A percentile compares a stretch with the other conserved stretches of the same genome.
Evolutionary conservation across 1,284 basidiomycete species (phyloP).

Genomic region (Marasmius fiardii): DNA sequence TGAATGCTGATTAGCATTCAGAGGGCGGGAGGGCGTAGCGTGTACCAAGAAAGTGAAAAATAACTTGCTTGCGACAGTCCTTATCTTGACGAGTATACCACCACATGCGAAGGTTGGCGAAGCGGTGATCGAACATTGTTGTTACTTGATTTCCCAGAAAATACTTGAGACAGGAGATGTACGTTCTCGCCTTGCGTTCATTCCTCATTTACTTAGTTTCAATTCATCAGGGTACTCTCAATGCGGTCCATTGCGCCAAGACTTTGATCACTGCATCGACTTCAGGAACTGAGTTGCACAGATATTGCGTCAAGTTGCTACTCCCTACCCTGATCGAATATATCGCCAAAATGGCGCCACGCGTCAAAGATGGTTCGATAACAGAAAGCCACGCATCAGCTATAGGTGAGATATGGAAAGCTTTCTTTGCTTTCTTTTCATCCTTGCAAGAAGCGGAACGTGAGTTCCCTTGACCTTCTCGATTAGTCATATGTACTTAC

Average conservation of each 20-base stretch:
- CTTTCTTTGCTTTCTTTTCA: constrained; percentile 66
- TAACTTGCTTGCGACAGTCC: constrained; percentile 84
- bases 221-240: constrained; percentile 63
- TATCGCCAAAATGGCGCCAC: constrained; percentile 64
- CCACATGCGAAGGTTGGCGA: constrained; percentile 65
- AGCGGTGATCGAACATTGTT: constrained; percentile 80
- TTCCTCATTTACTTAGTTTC: constrained; percentile 14
- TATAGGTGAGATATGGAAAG: constrained; percentile 79
- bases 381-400: constrained; percentile 57
- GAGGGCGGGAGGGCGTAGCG: constrained; percentile 75
- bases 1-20: constrained; percentile 27
- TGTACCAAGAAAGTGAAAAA: constrained; percentile 86
- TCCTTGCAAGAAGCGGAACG: constrained; percentile 61
- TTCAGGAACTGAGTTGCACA: constrained; percentile 63
- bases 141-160: constrained; percentile 81
- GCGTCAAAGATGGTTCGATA: constrained; percentile 49
- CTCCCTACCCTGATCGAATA: constrained; percentile 81
- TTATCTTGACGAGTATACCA: constrained; percentile 83
- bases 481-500: constrained; percentile 3
- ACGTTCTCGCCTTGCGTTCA: constrained; percentile 18
- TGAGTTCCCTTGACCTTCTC: constrained; percentile 34
- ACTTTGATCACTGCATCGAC: constrained; percentile 71
- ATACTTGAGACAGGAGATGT: constrained; percentile 70
- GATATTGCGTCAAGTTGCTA: constrained; percentile 70
- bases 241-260: constrained; percentile 85